These are phyloP conservation scores for Colletotrichum musicola DNA, from an alignment of 2,329 filamentous ascomycete genomes.

Conservation along the genomic window DNA sequence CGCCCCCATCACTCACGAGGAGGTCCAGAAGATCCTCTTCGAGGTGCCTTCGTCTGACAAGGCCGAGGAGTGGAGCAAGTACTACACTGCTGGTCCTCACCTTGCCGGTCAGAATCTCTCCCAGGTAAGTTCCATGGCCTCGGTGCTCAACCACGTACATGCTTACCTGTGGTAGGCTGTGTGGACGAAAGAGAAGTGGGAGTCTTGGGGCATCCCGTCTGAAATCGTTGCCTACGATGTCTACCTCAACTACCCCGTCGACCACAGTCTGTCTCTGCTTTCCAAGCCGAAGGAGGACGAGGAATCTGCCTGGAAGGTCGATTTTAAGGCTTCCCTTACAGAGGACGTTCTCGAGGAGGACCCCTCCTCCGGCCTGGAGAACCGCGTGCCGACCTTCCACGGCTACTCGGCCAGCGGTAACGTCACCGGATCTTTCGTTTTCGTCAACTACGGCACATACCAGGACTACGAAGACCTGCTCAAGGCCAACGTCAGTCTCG, in stretches of 20 bases:
- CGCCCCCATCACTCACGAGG: constrained; percentile 55
- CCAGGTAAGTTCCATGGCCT: constrained; percentile 59
- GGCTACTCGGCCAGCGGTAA: constrained; percentile 95
- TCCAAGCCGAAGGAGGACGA: constrained; percentile 56
- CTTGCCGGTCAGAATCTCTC: constrained; percentile 83
- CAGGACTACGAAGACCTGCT: constrained; percentile 86
- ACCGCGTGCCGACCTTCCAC: constrained; percentile 90
- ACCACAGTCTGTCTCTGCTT: constrained; percentile 76
- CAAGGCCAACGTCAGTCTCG: constrained; percentile 78
- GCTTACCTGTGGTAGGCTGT: constrained; percentile 61
- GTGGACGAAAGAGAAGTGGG: constrained; percentile 82
- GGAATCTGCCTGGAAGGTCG: constrained; percentile 65
- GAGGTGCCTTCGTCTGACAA: constrained; percentile 69
- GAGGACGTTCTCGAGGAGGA: constrained; percentile 91
- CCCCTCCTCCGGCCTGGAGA: constrained; percentile 76
- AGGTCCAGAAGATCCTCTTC: constrained; percentile 69
- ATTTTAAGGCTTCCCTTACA: constrained; percentile 83
- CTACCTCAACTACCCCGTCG: constrained; percentile 82
- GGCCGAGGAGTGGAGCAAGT: constrained; percentile 79
- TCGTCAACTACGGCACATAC: constrained; percentile 91
- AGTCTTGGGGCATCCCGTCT: constrained; percentile 76
- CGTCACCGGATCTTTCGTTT: constrained; percentile 88
- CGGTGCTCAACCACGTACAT: too few species aligned
- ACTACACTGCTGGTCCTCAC: constrained; percentile 83
- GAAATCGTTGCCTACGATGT: constrained; percentile 78